Conservation (phyloP, 2,329 filamentous ascomycete genomes). For the Elsinoe arachidis region DNA sequence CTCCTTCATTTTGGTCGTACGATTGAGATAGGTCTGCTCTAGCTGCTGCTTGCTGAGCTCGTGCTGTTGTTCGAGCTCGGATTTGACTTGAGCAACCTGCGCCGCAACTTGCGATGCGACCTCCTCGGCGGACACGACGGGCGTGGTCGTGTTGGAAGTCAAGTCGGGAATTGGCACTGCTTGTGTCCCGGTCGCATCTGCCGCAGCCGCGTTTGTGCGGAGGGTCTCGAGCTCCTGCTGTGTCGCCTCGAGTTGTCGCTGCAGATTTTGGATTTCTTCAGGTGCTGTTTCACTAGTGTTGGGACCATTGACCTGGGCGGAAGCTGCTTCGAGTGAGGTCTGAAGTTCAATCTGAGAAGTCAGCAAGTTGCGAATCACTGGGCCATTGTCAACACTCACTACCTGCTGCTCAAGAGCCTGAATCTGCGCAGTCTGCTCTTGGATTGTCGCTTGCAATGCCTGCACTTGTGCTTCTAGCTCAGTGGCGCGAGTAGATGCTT, state of each 20-base stretch:
- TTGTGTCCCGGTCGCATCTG: not conserved
- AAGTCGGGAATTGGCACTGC: not conserved
- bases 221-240: constrained; percentile 40
- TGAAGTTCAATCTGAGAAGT: constrained; percentile 13
- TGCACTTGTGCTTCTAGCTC: constrained; percentile 34
- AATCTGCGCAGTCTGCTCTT: constrained; percentile 33
- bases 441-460: constrained; percentile 51
- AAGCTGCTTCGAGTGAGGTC: constrained; percentile 11
- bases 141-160: not conserved
- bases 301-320: constrained; percentile 17
- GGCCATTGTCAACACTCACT: constrained; percentile 3
- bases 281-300: constrained; percentile 16
- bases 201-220: constrained; percentile 25
- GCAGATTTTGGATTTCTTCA: constrained; percentile 29
- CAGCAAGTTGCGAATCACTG: too few relatives aligned
- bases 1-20: constrained; percentile 61
- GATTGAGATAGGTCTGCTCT: constrained; percentile 43
- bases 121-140: constrained; percentile 19
- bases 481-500: constrained; percentile 31
- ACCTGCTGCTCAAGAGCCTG: constrained; percentile 51
- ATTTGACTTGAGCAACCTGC: constrained; percentile 31
- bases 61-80: constrained; percentile 31
- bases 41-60: constrained; percentile 34
- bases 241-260: constrained; percentile 35
- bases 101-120: constrained; percentile 42